Conservation (phyloP, 2,329 filamentous ascomycete species). For the Monosporascus sp. region DNA sequence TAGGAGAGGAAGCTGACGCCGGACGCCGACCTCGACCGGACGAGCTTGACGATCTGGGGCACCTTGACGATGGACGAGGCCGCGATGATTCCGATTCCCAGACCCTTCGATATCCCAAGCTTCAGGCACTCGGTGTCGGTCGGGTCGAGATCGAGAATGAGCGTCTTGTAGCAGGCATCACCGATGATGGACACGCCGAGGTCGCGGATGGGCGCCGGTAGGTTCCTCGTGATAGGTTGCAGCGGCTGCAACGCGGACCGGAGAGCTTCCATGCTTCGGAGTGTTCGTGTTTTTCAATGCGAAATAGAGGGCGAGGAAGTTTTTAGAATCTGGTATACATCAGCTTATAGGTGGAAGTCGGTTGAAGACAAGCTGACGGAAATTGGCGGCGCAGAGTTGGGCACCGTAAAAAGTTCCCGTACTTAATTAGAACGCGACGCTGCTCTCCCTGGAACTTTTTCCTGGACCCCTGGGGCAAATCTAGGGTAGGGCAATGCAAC, state of each 20-base stretch:
- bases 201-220: conserved; percentile 70
- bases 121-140: conserved; percentile 76
- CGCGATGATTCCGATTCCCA: conserved; percentile 89
- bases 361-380: neutral
- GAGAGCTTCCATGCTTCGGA: conserved; percentile 52
- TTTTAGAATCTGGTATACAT: neutral
- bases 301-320: neutral
- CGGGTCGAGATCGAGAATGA: conserved; percentile 80
- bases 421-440: neutral
- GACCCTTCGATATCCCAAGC: conserved; percentile 83
- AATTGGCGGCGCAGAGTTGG: neutral
- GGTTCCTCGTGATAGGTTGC: conserved; percentile 63
- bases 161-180: conserved; percentile 74
- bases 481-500: neutral
- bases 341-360: neutral
- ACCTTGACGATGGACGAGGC: conserved; percentile 92
- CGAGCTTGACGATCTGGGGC: conserved; percentile 90
- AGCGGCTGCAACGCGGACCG: conserved; percentile 57
- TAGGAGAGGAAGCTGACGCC: conserved; percentile 89
- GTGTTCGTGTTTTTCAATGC: neutral
- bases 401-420: neutral
- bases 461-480: neutral
- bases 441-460: neutral
- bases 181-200: conserved; percentile 77
- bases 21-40: conserved; percentile 71